Evolutionary conservation across 2,329 filamentous ascomycete species (phyloP).

Genomic region (Piedraia hortae): DNA sequence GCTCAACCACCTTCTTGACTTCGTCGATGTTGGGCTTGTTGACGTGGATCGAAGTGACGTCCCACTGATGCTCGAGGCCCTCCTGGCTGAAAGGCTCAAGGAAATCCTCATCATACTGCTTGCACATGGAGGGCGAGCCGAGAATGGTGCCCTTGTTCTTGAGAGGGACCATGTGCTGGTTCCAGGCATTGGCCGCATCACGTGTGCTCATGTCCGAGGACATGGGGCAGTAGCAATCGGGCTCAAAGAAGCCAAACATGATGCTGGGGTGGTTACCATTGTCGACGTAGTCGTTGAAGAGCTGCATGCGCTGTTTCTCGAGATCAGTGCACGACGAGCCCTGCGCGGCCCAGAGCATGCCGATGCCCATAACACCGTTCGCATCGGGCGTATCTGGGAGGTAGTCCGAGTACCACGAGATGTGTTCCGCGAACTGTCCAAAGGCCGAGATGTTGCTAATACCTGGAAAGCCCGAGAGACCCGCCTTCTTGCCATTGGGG

Average conservation of each 20-base stretch:
- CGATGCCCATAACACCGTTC: slow-evolving; percentile 5
- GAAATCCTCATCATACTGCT: slow-evolving; percentile 8
- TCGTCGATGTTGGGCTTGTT: slow-evolving; percentile 8
- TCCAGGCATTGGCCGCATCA: slow-evolving; percentile 6
- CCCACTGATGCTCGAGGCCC: slow-evolving; percentile 4
- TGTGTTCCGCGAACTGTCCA: slow-evolving; percentile 5
- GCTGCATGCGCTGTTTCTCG: slow-evolving; percentile 3
- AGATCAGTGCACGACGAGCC: slow-evolving; percentile 4
- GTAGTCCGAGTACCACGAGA: slow-evolving; percentile 10
- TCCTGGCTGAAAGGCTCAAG: slow-evolving; percentile 6
- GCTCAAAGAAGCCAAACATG: slow-evolving; percentile 12
- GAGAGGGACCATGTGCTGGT: slow-evolving; percentile 6
- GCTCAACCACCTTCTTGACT: slow-evolving; percentile 7
- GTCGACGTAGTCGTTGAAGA: slow-evolving; percentile 5
- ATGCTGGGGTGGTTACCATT: slow-evolving; percentile 5
- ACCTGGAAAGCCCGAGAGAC: slow-evolving; percentile 8
- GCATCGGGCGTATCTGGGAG: slow-evolving; percentile 5
- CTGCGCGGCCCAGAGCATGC: slow-evolving; percentile 8
- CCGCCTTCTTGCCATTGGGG: slow-evolving; percentile 7
- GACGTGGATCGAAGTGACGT: slow-evolving; percentile 9
- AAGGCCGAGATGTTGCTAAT: slow-evolving; percentile 5
- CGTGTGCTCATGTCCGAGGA: slow-evolving; percentile 6
- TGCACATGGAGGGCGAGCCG: slow-evolving; percentile 9
- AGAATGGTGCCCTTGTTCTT: slow-evolving; percentile 7
- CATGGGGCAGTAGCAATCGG: slow-evolving; percentile 7